Conservation (phyloP, 2,329 filamentous ascomycete species). For the Calonectria pteridis region DNA sequence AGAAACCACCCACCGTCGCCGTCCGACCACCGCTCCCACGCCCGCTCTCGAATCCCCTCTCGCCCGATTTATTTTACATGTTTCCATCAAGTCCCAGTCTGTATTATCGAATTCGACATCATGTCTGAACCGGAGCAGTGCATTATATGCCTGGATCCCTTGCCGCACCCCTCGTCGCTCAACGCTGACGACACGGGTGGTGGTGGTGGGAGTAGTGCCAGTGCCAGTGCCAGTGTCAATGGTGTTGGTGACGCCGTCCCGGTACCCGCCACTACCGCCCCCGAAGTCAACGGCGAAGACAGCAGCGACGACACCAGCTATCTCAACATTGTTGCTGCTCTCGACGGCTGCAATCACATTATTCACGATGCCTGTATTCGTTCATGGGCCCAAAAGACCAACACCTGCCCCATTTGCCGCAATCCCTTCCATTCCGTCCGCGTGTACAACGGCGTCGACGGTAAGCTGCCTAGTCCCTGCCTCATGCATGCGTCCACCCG, state of each 20-base stretch:
- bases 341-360: conserved; percentile 87
- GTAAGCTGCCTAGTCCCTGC: conserved; percentile 64
- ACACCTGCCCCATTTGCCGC: conserved; percentile 97
- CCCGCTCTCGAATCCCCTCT: conserved; percentile 34
- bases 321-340: conserved; percentile 66
- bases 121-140: conserved; percentile 73
- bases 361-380: conserved; percentile 93
- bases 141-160: conserved; percentile 76
- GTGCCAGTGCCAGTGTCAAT: conserved; percentile 37
- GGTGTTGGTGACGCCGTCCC: conserved; percentile 38
- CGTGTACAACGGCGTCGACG: conserved; percentile 83
- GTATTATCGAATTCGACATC: conserved; percentile 56
- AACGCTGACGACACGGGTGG: conserved; percentile 32
- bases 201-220: conserved; percentile 30
- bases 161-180: conserved; percentile 55
- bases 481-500: conserved; percentile 30
- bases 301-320: conserved; percentile 46
- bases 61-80: conserved; percentile 57
- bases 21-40: conserved; percentile 38
- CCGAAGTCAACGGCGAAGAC: conserved; percentile 28
- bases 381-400: conserved; percentile 96
- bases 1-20: conserved; percentile 30
- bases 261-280: conserved; percentile 42
- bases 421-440: conserved; percentile 91
- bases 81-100: conserved; percentile 55